These are phyloP conservation scores for Geranomyces michiganensis DNA, from an alignment of 192 early-diverging fungal species.

Conservation along the genomic window DNA sequence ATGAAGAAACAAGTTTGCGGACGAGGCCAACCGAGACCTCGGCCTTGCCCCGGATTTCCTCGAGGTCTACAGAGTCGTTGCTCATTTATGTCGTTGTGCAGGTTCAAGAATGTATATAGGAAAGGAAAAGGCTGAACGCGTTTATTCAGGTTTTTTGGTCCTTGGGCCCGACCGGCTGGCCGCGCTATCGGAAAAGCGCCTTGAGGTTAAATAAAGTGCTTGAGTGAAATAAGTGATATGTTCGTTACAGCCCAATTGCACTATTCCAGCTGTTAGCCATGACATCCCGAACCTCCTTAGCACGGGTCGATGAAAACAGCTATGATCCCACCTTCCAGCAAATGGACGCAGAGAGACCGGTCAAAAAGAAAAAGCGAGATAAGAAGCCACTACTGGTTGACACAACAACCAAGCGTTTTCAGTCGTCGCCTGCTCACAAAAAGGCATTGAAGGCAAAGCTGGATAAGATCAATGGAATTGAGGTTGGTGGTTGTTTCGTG, in stretches of 20 bases:
- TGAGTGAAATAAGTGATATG: too few relatives aligned
- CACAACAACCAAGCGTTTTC: slow-evolving; percentile 10
- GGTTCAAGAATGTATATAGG: too few relatives aligned
- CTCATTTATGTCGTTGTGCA: too few relatives aligned
- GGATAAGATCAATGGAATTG: slow-evolving; percentile 15
- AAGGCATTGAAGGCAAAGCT: slow-evolving; percentile 19
- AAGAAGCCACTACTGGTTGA: slow-evolving; percentile 11
- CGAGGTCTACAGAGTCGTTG: background rate
- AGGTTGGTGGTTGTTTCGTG: slow-evolving; percentile 14
- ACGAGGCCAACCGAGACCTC: slow-evolving; percentile 21
- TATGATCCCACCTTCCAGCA: background rate
- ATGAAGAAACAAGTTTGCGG: slow-evolving; percentile 12
- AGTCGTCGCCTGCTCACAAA: background rate
- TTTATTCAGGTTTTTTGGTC: too few relatives aligned
- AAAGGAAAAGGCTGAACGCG: too few relatives aligned
- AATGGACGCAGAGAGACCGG: background rate
- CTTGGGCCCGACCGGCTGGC: too few relatives aligned
- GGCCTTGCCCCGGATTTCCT: slow-evolving; percentile 16
- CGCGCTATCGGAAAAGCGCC: too few relatives aligned
- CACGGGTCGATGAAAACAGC: too few relatives aligned
- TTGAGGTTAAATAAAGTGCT: too few relatives aligned
- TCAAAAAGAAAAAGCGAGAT: background rate
- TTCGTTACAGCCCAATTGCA: too few relatives aligned
- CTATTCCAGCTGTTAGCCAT: too few relatives aligned
- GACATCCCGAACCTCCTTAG: too few relatives aligned